phyloP scores from a whole-genome alignment of 305 asterid species.

The Solanum aculeatissimum region DNA sequence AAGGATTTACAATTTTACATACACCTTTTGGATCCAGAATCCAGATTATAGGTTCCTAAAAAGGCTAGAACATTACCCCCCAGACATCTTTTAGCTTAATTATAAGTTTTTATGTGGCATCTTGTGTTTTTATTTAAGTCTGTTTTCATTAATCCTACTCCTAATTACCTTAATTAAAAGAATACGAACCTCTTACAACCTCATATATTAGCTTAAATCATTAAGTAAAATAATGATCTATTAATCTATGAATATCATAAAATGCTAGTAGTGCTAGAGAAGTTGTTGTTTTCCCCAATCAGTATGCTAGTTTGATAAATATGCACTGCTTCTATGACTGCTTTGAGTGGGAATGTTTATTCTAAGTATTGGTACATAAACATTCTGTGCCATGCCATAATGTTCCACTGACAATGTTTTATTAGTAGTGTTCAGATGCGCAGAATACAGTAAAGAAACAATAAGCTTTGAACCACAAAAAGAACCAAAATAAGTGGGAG shows the following conservation, averaged over 20 bases:
- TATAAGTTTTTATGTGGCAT: background rate
- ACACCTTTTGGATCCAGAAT: background rate
- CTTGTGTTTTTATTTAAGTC: background rate
- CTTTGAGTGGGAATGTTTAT: background rate
- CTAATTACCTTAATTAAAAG: background rate
- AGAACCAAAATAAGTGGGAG: background rate
- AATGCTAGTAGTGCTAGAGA: background rate
- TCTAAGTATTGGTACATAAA: too few species aligned
- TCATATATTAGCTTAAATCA: background rate
- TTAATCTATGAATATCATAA: background rate
- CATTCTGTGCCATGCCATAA: background rate
- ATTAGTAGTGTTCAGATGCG: background rate
- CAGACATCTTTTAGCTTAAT: background rate
- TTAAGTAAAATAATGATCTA: background rate
- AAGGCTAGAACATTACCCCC: background rate
- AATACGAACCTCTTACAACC: background rate
- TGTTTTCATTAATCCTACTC: background rate
- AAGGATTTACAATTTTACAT: background rate
- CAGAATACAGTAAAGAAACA: background rate
- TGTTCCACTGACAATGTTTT: background rate
- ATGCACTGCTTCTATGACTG: background rate
- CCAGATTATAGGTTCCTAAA: background rate
- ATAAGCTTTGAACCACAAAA: background rate
- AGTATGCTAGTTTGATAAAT: background rate
- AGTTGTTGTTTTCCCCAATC: background rate